Percentiles rank a stretch among this genome's conserved stretches.
phyloP scores from a whole-genome alignment of 2,329 filamentous ascomycete genomes.

The Chrysoporthe austroafricana region DNA sequence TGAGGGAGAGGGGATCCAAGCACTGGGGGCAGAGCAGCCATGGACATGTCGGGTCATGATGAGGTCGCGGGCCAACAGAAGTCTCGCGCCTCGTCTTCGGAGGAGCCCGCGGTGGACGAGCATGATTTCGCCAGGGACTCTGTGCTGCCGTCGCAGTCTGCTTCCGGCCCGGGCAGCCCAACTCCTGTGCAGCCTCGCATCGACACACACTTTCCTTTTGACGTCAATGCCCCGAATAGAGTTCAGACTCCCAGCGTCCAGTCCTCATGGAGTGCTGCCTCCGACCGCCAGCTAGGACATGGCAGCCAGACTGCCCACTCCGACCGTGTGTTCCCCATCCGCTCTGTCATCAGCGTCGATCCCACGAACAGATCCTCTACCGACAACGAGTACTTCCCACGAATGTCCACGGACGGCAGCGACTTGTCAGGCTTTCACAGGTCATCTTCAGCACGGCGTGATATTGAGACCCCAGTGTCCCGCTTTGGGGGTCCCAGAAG shows the following conservation, averaged over 20 bases:
- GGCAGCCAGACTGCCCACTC: conserved; percentile 40
- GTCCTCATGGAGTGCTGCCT: conserved; percentile 48
- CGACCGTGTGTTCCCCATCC: conserved; percentile 78
- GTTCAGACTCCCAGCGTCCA: conserved; percentile 30
- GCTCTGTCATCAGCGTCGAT: conserved; percentile 76
- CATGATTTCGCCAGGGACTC: conserved; percentile 4
- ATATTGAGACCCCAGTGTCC: conserved; percentile 33
- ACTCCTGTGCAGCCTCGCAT: conserved; percentile 16
- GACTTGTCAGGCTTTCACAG: conserved; percentile 23
- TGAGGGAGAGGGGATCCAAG: not conserved
- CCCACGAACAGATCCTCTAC: conserved; percentile 48
- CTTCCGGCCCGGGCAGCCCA: conserved; percentile 9
- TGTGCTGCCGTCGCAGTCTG: not conserved
- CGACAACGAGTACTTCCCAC: conserved; percentile 45
- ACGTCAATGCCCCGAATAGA: not conserved
- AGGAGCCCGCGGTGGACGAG: not conserved
- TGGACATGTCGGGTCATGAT: conserved; percentile 15
- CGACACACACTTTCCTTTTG: conserved; percentile 17
- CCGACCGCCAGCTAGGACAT: conserved; percentile 45
- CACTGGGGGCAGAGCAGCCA: conserved; percentile 4
- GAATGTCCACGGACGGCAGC: conserved; percentile 32
- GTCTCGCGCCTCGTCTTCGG: not conserved
- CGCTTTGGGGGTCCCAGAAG: conserved; percentile 29
- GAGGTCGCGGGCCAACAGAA: conserved; percentile 9
- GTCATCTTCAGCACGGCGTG: conserved; percentile 37